These are phyloP conservation scores for Effrenium voratum DNA, from an alignment of 73 alveolate species.

Conservation along the genomic window DNA sequence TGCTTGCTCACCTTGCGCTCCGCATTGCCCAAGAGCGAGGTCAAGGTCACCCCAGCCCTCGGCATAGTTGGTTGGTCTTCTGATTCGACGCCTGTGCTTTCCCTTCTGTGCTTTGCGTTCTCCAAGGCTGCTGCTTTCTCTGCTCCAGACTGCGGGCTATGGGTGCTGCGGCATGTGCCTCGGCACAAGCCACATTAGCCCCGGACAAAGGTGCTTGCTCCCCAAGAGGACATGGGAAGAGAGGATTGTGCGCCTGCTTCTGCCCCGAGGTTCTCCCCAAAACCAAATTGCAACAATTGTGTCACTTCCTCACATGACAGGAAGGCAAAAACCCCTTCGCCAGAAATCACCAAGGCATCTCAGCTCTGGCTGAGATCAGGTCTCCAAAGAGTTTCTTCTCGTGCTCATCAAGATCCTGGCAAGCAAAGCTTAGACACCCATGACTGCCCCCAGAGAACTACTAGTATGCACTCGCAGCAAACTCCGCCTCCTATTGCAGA, in stretches of 20 bases:
- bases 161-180: slow-evolving; percentile 17
- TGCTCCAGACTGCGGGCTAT: slow-evolving; percentile 65
- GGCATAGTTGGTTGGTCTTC: neutral
- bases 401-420: neutral
- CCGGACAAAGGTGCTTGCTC: too few relatives aligned
- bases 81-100: neutral
- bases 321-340: too few relatives aligned
- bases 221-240: too few relatives aligned
- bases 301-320: too few relatives aligned
- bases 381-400: neutral
- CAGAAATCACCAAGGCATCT: too few relatives aligned
- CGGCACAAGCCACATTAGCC: too few relatives aligned
- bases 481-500: too few relatives aligned
- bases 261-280: too few relatives aligned
- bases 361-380: neutral
- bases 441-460: too few relatives aligned
- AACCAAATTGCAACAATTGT: too few relatives aligned
- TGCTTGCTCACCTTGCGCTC: slow-evolving; percentile 37
- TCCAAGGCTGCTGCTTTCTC: slow-evolving; percentile 22
- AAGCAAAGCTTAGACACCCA: neutral
- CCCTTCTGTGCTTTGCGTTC: neutral
- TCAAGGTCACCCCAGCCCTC: slow-evolving; percentile 70
- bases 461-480: too few relatives aligned
- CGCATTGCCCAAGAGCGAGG: slow-evolving; percentile 59
- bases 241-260: too few relatives aligned